Conservation (phyloP, 176 grass and related monocot species). For the Coix lacrymajobi region DNA sequence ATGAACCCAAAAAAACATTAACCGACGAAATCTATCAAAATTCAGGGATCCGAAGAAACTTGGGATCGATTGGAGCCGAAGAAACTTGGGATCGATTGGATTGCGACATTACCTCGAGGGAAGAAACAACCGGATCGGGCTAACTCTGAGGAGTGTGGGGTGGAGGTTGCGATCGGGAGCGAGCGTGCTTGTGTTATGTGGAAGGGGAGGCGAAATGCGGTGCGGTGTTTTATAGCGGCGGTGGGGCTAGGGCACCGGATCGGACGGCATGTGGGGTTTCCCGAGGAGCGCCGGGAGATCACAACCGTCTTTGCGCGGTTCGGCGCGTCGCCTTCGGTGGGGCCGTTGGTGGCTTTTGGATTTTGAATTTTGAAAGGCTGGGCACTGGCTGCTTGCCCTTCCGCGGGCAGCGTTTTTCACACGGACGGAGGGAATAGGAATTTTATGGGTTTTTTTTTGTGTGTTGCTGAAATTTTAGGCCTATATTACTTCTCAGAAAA, state of each 20-base stretch:
- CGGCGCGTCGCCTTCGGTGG: not conserved
- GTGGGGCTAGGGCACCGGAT: slow-evolving; percentile 18
- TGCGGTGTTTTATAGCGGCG: slow-evolving; percentile 23
- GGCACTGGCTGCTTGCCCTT: not conserved
- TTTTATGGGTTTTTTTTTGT: too few species aligned
- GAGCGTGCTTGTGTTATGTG: not conserved
- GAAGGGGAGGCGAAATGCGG: not conserved
- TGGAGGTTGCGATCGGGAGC: not conserved
- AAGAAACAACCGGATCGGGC: not conserved
- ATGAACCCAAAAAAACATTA: not conserved
- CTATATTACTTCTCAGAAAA: too few species aligned
- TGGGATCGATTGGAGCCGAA: too few species aligned
- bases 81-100: not conserved
- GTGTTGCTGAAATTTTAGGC: too few species aligned
- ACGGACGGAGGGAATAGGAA: too few species aligned
- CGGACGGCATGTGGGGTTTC: not conserved
- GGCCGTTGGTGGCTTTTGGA: not conserved
- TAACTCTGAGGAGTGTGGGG: not conserved
- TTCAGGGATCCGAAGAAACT: too few species aligned
- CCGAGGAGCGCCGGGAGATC: not conserved
- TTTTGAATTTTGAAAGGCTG: slow-evolving; percentile 30
- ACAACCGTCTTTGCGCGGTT: not conserved
- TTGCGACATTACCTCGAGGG: not conserved
- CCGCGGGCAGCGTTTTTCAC: not conserved
- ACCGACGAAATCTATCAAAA: not conserved